Evolutionary conservation across 495 filamentous ascomycete species (phyloP), one percentile per base, ranked within the genome.

Genomic region (Elasticomyces elasticus): DNA sequence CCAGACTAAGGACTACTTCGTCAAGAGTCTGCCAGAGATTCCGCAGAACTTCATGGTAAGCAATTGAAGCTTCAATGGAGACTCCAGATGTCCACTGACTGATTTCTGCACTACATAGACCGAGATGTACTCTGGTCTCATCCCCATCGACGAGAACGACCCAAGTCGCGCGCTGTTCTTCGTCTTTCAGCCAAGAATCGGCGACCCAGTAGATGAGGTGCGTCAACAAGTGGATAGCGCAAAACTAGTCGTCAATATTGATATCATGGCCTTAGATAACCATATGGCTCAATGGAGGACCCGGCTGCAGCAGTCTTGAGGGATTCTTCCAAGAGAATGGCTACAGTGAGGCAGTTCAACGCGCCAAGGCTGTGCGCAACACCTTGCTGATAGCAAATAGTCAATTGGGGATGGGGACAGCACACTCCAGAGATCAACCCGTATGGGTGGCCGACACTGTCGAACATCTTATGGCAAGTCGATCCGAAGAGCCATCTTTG

Each of bases 381-480:
- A 61, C 58, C 43, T 41, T 61, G 27, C 58, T n/a, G n/a, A n/a
- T n/a, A n/a, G n/a, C n/a, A n/a, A n/a, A n/a, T n/a, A n/a, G n/a
- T 56, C 41, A 62, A 62, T 24, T 51, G 49, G 51, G 28, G 59
- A 7, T 62, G 56, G 55, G 35, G 35, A 13, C 35, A 40, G 35
- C 19, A 40, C 54, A 71, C 70, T 49, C 84, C 84, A 1, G 74
- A 80, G 4, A 62, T 60, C 19, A 87, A 87, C 58, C 77, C 77
- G 0, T 86, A 78, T 23, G 27, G 26, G 31, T 58, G 55, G 55
- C 73, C 75, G 20, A 86, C 84, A 28, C 68, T 90, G 41, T 86
- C 85, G 33, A 89, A 89, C 60, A 70, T 87, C 52, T 71, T 89
- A 38, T 89, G 79, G 67, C n/a, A n/a, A n/a, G n/a, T n/a, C n/a